A percentile compares a stretch with the other conserved stretches of the same genome.
Conservation (phyloP, 139 green algal genomes). For the Gonium pectorale region DNA sequence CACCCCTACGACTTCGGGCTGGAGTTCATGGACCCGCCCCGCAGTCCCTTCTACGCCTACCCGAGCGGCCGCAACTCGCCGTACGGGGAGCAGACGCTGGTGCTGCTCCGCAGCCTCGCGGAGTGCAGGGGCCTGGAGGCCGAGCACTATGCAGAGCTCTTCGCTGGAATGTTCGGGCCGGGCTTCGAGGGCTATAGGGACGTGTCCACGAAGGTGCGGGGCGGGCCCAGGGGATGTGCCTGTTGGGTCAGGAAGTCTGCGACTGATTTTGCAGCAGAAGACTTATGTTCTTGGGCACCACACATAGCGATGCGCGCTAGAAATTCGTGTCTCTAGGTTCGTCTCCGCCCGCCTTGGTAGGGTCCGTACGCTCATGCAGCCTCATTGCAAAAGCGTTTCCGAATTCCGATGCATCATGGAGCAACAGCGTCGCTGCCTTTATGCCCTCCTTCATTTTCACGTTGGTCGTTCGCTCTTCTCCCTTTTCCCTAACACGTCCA, state of each 20-base stretch:
- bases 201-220: constrained; percentile 56
- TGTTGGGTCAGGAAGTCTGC: not conserved
- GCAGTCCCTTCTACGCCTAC: constrained; percentile 70
- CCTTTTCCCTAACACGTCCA: constrained; percentile 14
- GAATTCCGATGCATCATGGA: too few species aligned
- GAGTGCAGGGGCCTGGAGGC: constrained; percentile 52
- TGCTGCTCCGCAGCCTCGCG: constrained; percentile 59
- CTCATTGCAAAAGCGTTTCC: too few species aligned
- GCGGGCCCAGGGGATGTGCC: not conserved
- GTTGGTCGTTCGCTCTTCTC: too few species aligned
- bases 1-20: constrained; percentile 45
- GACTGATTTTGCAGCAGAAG: not conserved
- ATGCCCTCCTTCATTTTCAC: too few species aligned
- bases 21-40: constrained; percentile 69
- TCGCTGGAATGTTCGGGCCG: constrained; percentile 47
- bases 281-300: too few species aligned
- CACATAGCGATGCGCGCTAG: too few species aligned
- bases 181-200: constrained; percentile 72
- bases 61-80: constrained; percentile 59
- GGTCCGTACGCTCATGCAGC: too few species aligned
- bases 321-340: too few species aligned
- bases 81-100: constrained; percentile 68
- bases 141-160: constrained; percentile 50
- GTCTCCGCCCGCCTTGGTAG: too few species aligned
- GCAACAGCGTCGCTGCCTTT: too few species aligned